These are phyloP conservation scores for Spathaspora boniae DNA, from an alignment of 805 yeast genomes.

Conservation along the genomic window DNA sequence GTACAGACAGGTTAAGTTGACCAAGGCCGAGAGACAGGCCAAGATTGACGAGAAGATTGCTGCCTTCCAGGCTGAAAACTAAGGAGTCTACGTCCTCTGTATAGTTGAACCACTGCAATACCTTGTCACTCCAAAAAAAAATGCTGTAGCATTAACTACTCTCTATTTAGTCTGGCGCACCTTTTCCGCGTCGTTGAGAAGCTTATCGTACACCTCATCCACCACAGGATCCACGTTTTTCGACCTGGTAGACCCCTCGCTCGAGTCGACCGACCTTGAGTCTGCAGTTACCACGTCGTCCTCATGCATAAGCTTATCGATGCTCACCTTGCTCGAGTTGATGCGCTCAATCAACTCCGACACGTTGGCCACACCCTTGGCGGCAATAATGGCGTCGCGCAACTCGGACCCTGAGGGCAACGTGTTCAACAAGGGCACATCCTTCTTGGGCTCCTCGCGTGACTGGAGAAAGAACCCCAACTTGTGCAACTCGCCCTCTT, in stretches of 20 bases:
- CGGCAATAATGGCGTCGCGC: constrained; percentile 62
- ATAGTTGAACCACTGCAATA: neutral
- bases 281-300: constrained; percentile 16
- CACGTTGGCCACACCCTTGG: constrained; percentile 71
- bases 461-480: constrained; percentile 74
- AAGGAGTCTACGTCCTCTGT: constrained; percentile 13
- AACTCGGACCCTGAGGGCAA: constrained; percentile 55
- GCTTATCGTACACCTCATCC: constrained; percentile 71
- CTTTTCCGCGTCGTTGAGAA: constrained; percentile 63
- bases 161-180: constrained; percentile 50
- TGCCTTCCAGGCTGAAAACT: constrained; percentile 65
- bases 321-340: constrained; percentile 47
- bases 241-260: constrained; percentile 3
- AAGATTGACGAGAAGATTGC: constrained; percentile 92
- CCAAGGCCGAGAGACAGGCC: constrained; percentile 88
- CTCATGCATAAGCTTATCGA: constrained; percentile 31
- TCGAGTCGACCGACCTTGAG: constrained; percentile 17
- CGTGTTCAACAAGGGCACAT: constrained; percentile 31
- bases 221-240: constrained; percentile 42
- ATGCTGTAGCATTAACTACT: neutral
- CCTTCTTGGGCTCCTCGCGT: constrained; percentile 6
- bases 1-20: constrained; percentile 82
- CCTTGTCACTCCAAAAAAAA: too few relatives aligned
- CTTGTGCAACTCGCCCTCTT: constrained; percentile 89
- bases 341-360: constrained; percentile 65